A percentile compares a stretch with the other conserved stretches of the same genome.
Conservation (phyloP, 2,329 filamentous ascomycete species). For the Helotiales sp. region DNA sequence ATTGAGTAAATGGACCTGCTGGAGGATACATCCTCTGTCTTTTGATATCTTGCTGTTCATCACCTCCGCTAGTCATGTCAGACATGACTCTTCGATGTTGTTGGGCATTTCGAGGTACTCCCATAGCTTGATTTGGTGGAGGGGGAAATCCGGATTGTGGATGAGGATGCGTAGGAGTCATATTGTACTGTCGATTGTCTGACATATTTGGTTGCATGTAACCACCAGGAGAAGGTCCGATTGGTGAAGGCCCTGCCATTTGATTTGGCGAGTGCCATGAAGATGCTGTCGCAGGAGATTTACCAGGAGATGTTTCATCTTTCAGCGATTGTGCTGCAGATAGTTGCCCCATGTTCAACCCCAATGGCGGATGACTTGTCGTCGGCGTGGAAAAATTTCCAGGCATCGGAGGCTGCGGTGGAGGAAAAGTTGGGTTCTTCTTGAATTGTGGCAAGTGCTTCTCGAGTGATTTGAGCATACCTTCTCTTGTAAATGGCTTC, state of each 20-base stretch:
- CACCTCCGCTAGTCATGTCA: conserved; percentile 30
- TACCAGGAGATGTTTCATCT: conserved; percentile 35
- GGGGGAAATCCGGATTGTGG: conserved; percentile 23
- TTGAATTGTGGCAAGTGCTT: conserved; percentile 86
- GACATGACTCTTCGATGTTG: conserved; percentile 33
- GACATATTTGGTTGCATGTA: conserved; percentile 32
- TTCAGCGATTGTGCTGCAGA: conserved; percentile 32
- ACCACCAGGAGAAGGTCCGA: conserved; percentile 23
- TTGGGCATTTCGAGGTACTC: conserved; percentile 21
- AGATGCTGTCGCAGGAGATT: conserved; percentile 33
- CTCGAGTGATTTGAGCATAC: conserved; percentile 81
- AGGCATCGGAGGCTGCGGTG: conserved; percentile 23
- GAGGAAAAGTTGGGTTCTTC: conserved; percentile 49
- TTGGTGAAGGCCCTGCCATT: conserved; percentile 32
- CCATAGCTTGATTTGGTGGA: conserved; percentile 23
- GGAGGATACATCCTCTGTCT: conserved; percentile 34
- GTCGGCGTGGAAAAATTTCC: conserved; percentile 28
- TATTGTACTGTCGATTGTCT: conserved; percentile 29
- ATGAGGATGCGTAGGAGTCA: conserved; percentile 32
- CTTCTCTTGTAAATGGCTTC: conserved; percentile 92
- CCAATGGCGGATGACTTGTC: conserved; percentile 25
- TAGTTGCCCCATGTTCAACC: conserved; percentile 33
- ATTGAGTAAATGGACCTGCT: conserved; percentile 27
- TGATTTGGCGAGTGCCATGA: conserved; percentile 36
- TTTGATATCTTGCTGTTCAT: conserved; percentile 33